Evolutionary conservation across 257 asterid genomes (phyloP).

Genomic region (Lavandula angustifolia): DNA sequence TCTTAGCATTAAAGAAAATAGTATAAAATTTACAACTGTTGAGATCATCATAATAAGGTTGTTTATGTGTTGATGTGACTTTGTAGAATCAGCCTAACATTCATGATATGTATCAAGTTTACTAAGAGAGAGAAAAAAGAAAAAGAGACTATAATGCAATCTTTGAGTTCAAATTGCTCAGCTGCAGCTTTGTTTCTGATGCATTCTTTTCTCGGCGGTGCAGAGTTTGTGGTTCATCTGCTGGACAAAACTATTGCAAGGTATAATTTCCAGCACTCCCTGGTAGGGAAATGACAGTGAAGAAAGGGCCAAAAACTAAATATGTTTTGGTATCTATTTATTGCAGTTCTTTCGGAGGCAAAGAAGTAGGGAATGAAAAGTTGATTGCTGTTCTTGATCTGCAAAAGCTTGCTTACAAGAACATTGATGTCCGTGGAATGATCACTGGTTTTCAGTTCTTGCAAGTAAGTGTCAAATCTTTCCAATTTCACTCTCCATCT

Average conservation of each 20-base stretch:
- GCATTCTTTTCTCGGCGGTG: constrained; percentile 30
- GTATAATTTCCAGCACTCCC: constrained; percentile 45
- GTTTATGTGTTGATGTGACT: not conserved
- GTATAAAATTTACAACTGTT: not conserved
- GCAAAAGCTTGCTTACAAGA: constrained; percentile 54
- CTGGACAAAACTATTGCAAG: constrained; percentile 84
- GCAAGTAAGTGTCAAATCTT: constrained; percentile 59
- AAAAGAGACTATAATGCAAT: no score
- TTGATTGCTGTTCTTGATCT: constrained; percentile 62
- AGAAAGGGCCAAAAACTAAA: not conserved
- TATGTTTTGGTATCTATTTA: constrained; percentile 4
- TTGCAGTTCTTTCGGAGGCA: constrained; percentile 60
- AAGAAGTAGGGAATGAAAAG: constrained; percentile 70
- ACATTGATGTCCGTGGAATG: constrained; percentile 68
- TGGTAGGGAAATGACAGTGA: not conserved
- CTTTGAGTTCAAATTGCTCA: no score
- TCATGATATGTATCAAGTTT: no score
- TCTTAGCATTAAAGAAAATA: not conserved
- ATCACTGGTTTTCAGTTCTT: constrained; percentile 76
- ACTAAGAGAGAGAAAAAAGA: no score
- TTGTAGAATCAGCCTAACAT: constrained; percentile 7
- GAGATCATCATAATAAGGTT: not conserved
- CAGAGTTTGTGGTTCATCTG: constrained; percentile 76
- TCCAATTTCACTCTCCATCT: not conserved
- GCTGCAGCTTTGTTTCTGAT: constrained; percentile 24